Conservation (phyloP, 2,329 filamentous ascomycete species). For the Rhynchosporium secalis region DNA sequence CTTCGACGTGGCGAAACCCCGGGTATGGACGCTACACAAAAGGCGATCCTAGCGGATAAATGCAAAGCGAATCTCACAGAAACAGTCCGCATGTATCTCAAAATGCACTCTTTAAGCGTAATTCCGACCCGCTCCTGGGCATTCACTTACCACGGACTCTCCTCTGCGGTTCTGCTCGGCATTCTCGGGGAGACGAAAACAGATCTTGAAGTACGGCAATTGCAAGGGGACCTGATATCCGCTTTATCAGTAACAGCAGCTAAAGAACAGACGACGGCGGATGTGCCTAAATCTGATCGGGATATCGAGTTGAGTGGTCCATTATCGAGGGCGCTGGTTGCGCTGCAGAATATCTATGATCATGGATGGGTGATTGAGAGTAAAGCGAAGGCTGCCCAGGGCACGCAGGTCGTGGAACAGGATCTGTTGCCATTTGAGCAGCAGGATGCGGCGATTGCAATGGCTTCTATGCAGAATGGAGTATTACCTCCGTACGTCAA, state of each 20-base stretch:
- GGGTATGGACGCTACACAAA: conserved; percentile 54
- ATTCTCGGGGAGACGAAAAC: conserved; percentile 64
- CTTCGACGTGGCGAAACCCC: conserved; percentile 50
- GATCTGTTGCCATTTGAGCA: conserved; percentile 43
- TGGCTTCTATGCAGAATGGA: conserved; percentile 65
- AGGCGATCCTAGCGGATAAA: conserved; percentile 54
- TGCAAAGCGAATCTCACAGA: conserved; percentile 64
- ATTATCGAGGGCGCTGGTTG: conserved; percentile 59
- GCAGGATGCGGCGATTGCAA: conserved; percentile 59
- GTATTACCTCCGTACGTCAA: conserved; percentile 39
- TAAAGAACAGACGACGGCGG: conserved; percentile 49
- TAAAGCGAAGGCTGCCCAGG: conserved; percentile 10
- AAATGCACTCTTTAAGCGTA: conserved; percentile 67
- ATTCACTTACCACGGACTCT: conserved; percentile 67
- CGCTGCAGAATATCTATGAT: conserved; percentile 66
- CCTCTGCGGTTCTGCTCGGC: conserved; percentile 63
- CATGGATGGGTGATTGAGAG: conserved; percentile 58
- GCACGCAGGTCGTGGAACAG: conserved; percentile 21
- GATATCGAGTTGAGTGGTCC: conserved; percentile 49
- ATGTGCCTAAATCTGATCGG: conserved; percentile 32
- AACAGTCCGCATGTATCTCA: conserved; percentile 67
- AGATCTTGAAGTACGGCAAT: conserved; percentile 61
- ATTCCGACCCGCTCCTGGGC: conserved; percentile 68
- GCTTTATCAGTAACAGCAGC: conserved; percentile 64
- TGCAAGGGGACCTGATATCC: conserved; percentile 64